Percentiles rank a stretch among this genome's conserved stretches.
Conservation (phyloP, 345 rosid genomes). For the Mercurialis annua region DNA sequence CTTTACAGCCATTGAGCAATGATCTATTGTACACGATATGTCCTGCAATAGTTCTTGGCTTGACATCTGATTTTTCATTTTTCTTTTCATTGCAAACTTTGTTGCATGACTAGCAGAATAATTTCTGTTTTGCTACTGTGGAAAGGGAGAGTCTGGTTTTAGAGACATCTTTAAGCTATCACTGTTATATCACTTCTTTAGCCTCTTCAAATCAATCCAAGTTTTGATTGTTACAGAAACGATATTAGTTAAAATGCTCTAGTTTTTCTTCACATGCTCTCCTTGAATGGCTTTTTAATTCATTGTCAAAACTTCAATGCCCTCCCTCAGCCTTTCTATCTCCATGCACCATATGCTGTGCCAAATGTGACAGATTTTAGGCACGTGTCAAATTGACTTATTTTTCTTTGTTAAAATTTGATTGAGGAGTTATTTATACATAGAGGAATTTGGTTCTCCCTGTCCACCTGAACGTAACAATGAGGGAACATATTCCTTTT, state of each 20-base stretch:
- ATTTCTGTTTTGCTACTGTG: background rate
- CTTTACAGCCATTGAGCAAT: background rate
- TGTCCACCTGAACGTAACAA: background rate
- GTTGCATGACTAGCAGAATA: background rate
- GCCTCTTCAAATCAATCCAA: background rate
- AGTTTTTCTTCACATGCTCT: background rate
- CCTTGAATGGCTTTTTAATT: background rate
- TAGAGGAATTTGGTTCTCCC: background rate
- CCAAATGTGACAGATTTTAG: background rate
- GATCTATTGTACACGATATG: background rate
- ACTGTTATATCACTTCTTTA: background rate
- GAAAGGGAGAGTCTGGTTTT: background rate
- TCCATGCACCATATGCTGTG: background rate
- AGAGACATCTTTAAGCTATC: background rate
- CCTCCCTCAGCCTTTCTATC: too few relatives aligned
- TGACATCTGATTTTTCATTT: background rate
- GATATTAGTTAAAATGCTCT: background rate
- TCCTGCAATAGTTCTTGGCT: background rate
- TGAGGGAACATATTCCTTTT: background rate
- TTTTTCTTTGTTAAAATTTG: background rate
- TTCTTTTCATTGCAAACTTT: background rate
- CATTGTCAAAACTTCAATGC: too few relatives aligned
- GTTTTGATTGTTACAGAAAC: background rate
- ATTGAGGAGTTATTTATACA: background rate
- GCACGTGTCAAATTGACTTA: background rate